Base-by-base conservation (phyloP, 2,329 filamentous ascomycete genomes). In the Cordyceps farinosa region DNA sequence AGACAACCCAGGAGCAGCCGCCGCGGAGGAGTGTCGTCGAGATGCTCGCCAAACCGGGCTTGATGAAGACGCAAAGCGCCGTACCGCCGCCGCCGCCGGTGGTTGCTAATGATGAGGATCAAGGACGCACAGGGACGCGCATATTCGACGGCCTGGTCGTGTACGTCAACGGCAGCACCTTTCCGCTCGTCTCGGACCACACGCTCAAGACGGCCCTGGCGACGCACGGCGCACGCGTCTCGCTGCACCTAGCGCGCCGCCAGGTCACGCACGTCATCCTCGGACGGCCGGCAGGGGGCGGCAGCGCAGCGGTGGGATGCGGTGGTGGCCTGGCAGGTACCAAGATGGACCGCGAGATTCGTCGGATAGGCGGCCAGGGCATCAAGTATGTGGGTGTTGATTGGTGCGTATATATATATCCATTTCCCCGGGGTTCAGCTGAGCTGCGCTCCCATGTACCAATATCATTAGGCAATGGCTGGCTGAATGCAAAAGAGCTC, bases 151-250 rank as follows among this genome's bases (percentile, higher is more conserved):
- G 87, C 17, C 82, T 92, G 29, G 87, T 85, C 58, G 84, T 97
- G 69, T 95, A 94, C 77, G 84, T 97, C 75, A 97, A 97, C 75
- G 92, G 92, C 65, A 93, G 90, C 68, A 96, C 92, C 2, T 84
- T 87, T 65, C 92, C 93, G 1, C 75, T 86, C 30, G 84, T 97
- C 66, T 96, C 91, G 15, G 93, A 97, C 74, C 90, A 96, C 78
- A 90, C 86, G 72, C 83, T 97, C 63, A 96, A 95, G 79, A 87
- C 88, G 62, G 75, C 96, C 17, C 82, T 97, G 44, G 85, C 83
- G 5, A 81, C 87, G 63, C 86, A 96, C 71, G 94, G 93, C 27
- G 94, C 87, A 1, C 80, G 77, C 48, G 80, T 91, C 68, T 88
- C 90, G 3, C 83, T 92, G 42, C 82, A 87, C 64, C 84, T 96